These are phyloP conservation scores for Lantana camara DNA, from an alignment of 257 asterid species.

Conservation along the genomic window DNA sequence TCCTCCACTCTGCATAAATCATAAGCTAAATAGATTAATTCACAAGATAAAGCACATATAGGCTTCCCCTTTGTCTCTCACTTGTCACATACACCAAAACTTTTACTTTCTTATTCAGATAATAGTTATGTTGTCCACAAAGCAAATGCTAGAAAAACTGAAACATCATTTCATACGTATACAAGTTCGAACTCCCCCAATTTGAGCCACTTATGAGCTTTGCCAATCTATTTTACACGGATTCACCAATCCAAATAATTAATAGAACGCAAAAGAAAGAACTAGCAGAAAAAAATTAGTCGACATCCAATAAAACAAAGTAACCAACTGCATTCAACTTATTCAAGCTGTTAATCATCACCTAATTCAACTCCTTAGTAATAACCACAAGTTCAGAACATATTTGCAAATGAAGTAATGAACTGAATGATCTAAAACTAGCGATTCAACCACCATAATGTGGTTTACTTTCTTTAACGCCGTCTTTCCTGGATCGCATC, in stretches of 20 bases:
- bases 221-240: neutral
- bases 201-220: neutral
- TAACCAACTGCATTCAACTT: neutral
- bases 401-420: neutral
- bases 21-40: neutral
- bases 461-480: neutral
- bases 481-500: neutral
- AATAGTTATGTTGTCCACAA: constrained; percentile 1
- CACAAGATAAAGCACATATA: neutral
- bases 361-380: neutral
- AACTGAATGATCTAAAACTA: constrained; percentile 2
- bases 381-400: neutral
- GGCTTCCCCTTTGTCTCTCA: constrained; percentile 6
- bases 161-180: neutral
- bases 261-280: constrained; percentile 1
- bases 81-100: constrained; percentile 1
- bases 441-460: neutral
- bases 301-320: neutral
- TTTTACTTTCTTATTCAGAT: neutral
- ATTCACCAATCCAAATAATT: neutral
- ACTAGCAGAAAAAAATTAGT: neutral
- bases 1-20: constrained; percentile 66
- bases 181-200: neutral
- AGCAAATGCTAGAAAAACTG: neutral
- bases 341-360: constrained; percentile 2